phyloP scores from a whole-genome alignment of 345 rosid genomes.

The Raphanus raphanistrum region DNA sequence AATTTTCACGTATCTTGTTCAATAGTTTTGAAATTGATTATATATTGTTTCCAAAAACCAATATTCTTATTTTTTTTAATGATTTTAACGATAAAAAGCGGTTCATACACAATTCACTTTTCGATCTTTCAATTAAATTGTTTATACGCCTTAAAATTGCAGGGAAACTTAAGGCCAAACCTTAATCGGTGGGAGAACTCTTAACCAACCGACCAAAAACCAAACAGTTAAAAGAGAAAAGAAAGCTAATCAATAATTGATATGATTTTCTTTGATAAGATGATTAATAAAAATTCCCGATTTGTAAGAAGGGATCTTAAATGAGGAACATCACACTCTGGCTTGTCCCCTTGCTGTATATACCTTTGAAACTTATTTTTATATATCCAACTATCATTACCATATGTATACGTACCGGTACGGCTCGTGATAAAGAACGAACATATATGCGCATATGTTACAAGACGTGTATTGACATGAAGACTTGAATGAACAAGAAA shows the following conservation, averaged over 20 bases:
- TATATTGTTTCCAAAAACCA: not conserved
- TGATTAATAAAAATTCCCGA: not conserved
- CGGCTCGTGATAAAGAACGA: constrained; percentile 28
- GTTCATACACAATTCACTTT: not conserved
- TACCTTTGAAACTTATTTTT: not conserved
- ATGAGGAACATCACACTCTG: constrained; percentile 32
- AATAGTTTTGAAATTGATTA: not conserved
- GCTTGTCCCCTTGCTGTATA: constrained; percentile 25
- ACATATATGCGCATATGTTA: not conserved
- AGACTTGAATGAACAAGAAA: too few relatives aligned
- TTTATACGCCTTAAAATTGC: not conserved
- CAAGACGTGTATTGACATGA: not conserved
- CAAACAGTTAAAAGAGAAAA: constrained; percentile 12
- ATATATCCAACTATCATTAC: constrained; percentile 1
- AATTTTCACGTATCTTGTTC: not conserved
- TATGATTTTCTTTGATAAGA: not conserved
- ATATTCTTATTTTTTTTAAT: not conserved
- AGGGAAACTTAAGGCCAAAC: not conserved
- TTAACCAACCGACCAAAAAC: constrained; percentile 26
- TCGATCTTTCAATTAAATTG: not conserved
- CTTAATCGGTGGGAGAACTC: constrained; percentile 10
- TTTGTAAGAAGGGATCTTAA: constrained; percentile 20
- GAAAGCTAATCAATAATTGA: constrained; percentile 13
- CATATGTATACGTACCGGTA: not conserved
- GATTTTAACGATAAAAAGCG: not conserved